Evolutionary conservation across 768 basidiomycete species (phyloP).

Genomic region (Calocybe gangraenosa): DNA sequence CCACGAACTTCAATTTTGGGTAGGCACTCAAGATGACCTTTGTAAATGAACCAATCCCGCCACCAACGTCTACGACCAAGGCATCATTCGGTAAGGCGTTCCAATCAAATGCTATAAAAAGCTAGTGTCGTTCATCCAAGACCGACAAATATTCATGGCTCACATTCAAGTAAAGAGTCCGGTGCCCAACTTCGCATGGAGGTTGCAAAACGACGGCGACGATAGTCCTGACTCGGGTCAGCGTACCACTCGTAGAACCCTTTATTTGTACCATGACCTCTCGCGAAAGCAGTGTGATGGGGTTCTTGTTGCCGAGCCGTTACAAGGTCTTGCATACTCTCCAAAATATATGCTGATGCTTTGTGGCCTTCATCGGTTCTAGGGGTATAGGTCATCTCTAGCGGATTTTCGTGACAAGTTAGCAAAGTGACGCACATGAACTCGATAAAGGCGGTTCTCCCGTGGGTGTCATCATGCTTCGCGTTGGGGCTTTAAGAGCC

Average conservation of each 20-base stretch:
- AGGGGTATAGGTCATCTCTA: neutral
- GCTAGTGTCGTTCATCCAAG: neutral
- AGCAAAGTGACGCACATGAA: conserved; percentile 16
- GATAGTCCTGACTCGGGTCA: neutral
- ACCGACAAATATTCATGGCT: neutral
- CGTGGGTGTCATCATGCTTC: conserved; percentile 26
- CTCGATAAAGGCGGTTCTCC: conserved; percentile 21
- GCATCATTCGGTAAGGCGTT: conserved; percentile 14
- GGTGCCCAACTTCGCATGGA: conserved; percentile 2
- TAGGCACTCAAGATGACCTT: conserved; percentile 16
- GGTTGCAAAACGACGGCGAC: conserved; percentile 1
- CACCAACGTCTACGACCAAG: conserved; percentile 27
- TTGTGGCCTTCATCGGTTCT: conserved; percentile 20
- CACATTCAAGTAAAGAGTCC: neutral
- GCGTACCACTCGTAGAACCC: neutral
- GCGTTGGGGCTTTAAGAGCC: conserved; percentile 10
- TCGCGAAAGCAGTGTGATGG: conserved; percentile 10
- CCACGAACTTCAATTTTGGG: conserved; percentile 17
- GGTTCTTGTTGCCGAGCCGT: conserved; percentile 17
- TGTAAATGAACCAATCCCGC: conserved; percentile 22
- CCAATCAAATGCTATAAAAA: conserved; percentile 19
- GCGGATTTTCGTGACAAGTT: neutral
- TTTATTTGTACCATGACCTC: neutral
- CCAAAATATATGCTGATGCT: conserved; percentile 21
- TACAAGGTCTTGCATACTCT: conserved; percentile 20